Conservation (phyloP, 345 rosid species). For the Erysimum cheiranthoides region DNA sequence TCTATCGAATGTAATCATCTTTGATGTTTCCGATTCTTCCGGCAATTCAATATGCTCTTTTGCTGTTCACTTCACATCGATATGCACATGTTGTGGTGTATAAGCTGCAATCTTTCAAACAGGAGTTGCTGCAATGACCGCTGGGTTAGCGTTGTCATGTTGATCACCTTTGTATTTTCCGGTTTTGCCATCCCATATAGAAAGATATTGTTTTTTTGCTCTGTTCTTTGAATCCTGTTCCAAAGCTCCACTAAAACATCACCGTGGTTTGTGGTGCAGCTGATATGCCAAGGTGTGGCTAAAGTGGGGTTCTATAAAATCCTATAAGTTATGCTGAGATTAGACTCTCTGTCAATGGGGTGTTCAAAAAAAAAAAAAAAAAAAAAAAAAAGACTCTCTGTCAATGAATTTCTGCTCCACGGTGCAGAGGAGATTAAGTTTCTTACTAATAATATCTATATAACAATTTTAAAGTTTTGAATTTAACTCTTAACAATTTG, state of each 20-base stretch:
- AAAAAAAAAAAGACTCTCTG: too few relatives aligned
- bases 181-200: constrained; percentile 72
- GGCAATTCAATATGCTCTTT: constrained; percentile 66
- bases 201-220: constrained; percentile 37
- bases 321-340: constrained; percentile 76
- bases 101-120: constrained; percentile 71
- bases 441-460: too few relatives aligned
- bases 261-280: constrained; percentile 53
- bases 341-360: too few relatives aligned
- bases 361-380: too few relatives aligned
- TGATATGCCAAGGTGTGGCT: constrained; percentile 70
- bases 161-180: constrained; percentile 55
- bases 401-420: constrained; percentile 76
- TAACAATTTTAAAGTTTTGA: too few relatives aligned
- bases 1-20: neutral
- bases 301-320: constrained; percentile 73
- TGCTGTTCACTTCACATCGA: constrained; percentile 61
- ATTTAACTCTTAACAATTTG: too few relatives aligned
- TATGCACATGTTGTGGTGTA: constrained; percentile 71
- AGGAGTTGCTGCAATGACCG: constrained; percentile 52
- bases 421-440: constrained; percentile 48
- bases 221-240: constrained; percentile 11
- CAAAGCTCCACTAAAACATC: neutral
- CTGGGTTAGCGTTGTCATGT: constrained; percentile 55
- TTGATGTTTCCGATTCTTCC: constrained; percentile 61